phyloP scores from a whole-genome alignment of 2,329 filamentous ascomycete genomes.

The Pseudogymnoascus sp. region DNA sequence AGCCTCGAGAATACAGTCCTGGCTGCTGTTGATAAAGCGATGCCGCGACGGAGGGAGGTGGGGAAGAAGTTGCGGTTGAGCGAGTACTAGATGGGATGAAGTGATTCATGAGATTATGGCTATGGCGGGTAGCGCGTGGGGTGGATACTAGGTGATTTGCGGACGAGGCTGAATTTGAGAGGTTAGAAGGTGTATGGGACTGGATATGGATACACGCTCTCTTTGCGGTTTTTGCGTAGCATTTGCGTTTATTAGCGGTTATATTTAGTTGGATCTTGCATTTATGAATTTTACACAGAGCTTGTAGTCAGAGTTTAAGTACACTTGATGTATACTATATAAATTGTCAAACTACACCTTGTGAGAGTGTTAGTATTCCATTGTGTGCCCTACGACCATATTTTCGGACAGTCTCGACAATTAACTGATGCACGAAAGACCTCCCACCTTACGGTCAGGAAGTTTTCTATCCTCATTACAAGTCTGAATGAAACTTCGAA shows the following conservation, averaged over 20 bases:
- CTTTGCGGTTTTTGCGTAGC: not conserved
- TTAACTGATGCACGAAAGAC: too few relatives aligned
- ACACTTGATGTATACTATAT: too few relatives aligned
- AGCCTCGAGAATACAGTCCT: slow-evolving; percentile 32
- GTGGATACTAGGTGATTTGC: not conserved
- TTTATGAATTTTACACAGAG: not conserved
- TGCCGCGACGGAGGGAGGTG: slow-evolving; percentile 54
- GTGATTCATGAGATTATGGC: not conserved
- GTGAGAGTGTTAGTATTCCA: too few relatives aligned
- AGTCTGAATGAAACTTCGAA: too few relatives aligned
- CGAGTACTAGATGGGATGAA: slow-evolving; percentile 45
- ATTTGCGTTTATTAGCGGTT: not conserved
- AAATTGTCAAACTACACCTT: too few relatives aligned
- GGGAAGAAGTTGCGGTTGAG: slow-evolving; percentile 65
- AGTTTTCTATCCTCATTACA: too few relatives aligned
- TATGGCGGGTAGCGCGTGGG: not conserved
- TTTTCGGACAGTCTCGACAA: too few relatives aligned
- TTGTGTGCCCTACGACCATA: too few relatives aligned
- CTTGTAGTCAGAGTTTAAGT: not conserved
- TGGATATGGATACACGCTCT: not conserved
- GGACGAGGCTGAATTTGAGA: not conserved
- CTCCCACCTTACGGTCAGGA: too few relatives aligned
- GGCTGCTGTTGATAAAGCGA: slow-evolving; percentile 37
- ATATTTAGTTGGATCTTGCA: not conserved
- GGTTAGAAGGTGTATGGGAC: not conserved